Percentiles rank a stretch among this genome's conserved stretches.
Evolutionary conservation across 805 yeast species (phyloP).

Genomic region (Yarrowia sp.): DNA sequence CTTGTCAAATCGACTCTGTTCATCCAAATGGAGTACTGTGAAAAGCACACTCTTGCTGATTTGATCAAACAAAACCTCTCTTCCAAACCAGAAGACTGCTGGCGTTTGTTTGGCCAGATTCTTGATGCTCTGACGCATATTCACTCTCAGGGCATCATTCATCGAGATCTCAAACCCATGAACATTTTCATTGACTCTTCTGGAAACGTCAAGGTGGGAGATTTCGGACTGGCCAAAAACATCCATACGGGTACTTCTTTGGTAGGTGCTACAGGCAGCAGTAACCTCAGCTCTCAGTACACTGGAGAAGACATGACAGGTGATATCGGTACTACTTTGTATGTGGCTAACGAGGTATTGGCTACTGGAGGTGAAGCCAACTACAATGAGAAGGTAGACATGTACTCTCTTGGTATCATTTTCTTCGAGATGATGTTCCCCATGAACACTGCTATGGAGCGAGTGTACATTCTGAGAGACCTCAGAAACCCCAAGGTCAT

Average conservation of each 20-base stretch:
- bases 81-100: conserved; percentile 70
- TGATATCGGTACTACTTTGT: conserved; percentile 89
- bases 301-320: conserved; percentile 73
- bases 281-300: conserved; percentile 1
- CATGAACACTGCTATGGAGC: conserved; percentile 89
- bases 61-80: conserved; percentile 76
- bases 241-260: conserved; percentile 28
- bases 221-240: conserved; percentile 91
- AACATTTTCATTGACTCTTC: conserved; percentile 91
- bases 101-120: conserved; percentile 85
- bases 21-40: conserved; percentile 99
- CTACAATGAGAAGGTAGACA: conserved; percentile 90
- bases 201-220: conserved; percentile 90
- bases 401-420: conserved; percentile 91
- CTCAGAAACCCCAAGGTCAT: conserved; percentile 58
- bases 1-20: conserved; percentile 65
- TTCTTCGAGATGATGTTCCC: conserved; percentile 92
- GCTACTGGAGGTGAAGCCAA: conserved; percentile 45
- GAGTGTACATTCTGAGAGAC: conserved; percentile 67
- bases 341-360: conserved; percentile 86
- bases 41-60: conserved; percentile 83
- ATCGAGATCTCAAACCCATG: conserved; percentile 92
- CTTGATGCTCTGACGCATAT: conserved; percentile 87
- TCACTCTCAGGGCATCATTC: conserved; percentile 91
- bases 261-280: neutral